Percentiles rank a stretch among this genome's conserved stretches.
Evolutionary conservation across 306 rosid species (phyloP).

Genomic region (Lupinus albus): DNA sequence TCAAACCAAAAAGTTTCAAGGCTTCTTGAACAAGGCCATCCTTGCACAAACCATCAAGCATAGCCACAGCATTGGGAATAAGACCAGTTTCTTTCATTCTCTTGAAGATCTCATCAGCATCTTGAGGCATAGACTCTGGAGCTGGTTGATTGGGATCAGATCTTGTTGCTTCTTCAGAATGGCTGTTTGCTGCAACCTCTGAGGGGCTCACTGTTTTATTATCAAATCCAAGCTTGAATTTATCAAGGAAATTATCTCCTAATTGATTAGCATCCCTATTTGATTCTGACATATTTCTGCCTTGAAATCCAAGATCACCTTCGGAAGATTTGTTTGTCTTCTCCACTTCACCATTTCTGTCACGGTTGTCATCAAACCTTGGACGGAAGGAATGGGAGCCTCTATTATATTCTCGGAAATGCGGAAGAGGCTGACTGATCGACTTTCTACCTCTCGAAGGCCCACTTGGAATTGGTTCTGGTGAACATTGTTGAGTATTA

Average conservation of each 20-base stretch:
- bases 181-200: slow-evolving; percentile 32
- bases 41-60: slow-evolving; percentile 97
- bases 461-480: slow-evolving; percentile 51
- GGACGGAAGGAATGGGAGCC: slow-evolving; percentile 38
- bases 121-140: slow-evolving; percentile 52
- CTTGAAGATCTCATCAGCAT: slow-evolving; percentile 81
- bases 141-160: slow-evolving; percentile 32
- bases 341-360: slow-evolving; percentile 14
- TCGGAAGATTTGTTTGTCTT: slow-evolving; percentile 31
- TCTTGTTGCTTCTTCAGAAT: slow-evolving; percentile 40
- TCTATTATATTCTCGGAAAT: slow-evolving; percentile 26
- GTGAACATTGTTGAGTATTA: not conserved
- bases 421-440: slow-evolving; percentile 24
- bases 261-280: slow-evolving; percentile 35
- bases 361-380: slow-evolving; percentile 38
- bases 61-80: slow-evolving; percentile 90
- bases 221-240: slow-evolving; percentile 60
- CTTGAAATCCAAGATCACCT: slow-evolving; percentile 39
- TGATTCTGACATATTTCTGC: slow-evolving; percentile 31
- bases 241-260: slow-evolving; percentile 72
- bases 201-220: slow-evolving; percentile 40
- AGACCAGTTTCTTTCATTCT: slow-evolving; percentile 94
- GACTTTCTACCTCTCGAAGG: slow-evolving; percentile 46
- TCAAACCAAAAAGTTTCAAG: slow-evolving; percentile 79
- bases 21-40: slow-evolving; percentile 95